phyloP scores from a whole-genome alignment of 1,139 yeast genomes.

The Yamadazyma friedrichii region DNA sequence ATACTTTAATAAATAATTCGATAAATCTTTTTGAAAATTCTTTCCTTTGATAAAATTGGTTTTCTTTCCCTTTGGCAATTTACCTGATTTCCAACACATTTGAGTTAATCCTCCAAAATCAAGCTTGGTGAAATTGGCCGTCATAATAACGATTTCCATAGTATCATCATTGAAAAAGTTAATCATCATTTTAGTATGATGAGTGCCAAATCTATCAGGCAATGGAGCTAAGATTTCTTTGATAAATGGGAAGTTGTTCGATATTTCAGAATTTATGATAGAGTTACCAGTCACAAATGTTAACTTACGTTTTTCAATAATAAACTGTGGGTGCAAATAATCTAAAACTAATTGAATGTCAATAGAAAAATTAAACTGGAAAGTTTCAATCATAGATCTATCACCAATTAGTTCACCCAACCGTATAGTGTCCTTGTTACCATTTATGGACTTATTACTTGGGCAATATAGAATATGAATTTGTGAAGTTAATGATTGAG shows the following conservation, averaged over 20 bases:
- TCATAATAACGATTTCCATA: conserved; percentile 54
- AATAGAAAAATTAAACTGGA: conserved; percentile 50
- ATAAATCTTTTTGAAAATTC: conserved; percentile 37
- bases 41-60: conserved; percentile 10
- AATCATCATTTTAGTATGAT: conserved; percentile 68
- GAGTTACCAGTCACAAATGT: conserved; percentile 33
- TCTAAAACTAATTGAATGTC: conserved; percentile 39
- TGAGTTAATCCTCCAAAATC: conserved; percentile 63
- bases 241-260: conserved; percentile 4
- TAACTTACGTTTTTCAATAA: conserved; percentile 19
- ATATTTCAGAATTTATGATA: conserved; percentile 9
- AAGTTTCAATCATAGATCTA: conserved; percentile 33
- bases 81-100: conserved; percentile 63
- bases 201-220: conserved; percentile 46
- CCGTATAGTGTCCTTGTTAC: conserved; percentile 26
- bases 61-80: conserved; percentile 20
- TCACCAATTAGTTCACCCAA: conserved; percentile 31
- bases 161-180: conserved; percentile 46
- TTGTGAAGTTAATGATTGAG: conserved; percentile 17
- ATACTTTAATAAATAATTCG: conserved; percentile 45
- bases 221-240: conserved; percentile 30
- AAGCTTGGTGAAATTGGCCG: conserved; percentile 54
- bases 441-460: conserved; percentile 17
- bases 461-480: conserved; percentile 27
- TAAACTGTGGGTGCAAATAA: conserved; percentile 30